Percentiles rank a stretch among this genome's conserved stretches.
phyloP scores from a whole-genome alignment of 1,139 yeast genomes.

The Cylindricascospora bacillispora region DNA sequence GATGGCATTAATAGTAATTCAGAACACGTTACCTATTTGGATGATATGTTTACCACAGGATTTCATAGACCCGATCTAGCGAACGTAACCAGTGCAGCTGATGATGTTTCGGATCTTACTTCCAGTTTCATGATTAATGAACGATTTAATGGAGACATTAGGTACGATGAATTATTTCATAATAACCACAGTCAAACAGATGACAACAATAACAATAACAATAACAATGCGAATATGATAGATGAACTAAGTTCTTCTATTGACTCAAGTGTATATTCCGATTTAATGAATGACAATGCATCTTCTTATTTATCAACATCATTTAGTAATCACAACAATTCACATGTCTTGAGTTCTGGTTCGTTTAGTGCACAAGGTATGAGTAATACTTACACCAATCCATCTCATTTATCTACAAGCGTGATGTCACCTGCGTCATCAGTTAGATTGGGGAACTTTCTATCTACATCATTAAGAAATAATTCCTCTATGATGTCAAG shows the following conservation, averaged over 20 bases:
- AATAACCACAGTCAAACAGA: neutral
- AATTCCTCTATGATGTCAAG: conserved; percentile 9
- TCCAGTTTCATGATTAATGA: neutral
- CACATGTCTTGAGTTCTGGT: no score
- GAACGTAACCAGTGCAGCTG: neutral
- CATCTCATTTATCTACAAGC: conserved; percentile 8
- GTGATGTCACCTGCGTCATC: conserved; percentile 22
- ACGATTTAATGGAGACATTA: neutral
- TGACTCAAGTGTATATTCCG: conserved; percentile 19
- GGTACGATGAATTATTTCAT: neutral
- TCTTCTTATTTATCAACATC: no score
- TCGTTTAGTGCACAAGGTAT: no score
- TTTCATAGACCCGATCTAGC: neutral
- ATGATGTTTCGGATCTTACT: neutral
- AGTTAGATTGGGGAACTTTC: conserved; percentile 17
- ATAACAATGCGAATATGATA: no score
- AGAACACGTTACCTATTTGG: conserved; percentile 8
- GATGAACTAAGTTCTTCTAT: conserved; percentile 22
- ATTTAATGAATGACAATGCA: conserved; percentile 12
- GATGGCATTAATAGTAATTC: no score
- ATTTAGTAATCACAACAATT: no score
- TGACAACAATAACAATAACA: no score
- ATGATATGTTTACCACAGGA: conserved; percentile 12
- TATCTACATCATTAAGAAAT: conserved; percentile 20
- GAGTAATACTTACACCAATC: conserved; percentile 2